Evolutionary conservation across 768 basidiomycete genomes (phyloP).

Genomic region (Termitomyces sp.): DNA sequence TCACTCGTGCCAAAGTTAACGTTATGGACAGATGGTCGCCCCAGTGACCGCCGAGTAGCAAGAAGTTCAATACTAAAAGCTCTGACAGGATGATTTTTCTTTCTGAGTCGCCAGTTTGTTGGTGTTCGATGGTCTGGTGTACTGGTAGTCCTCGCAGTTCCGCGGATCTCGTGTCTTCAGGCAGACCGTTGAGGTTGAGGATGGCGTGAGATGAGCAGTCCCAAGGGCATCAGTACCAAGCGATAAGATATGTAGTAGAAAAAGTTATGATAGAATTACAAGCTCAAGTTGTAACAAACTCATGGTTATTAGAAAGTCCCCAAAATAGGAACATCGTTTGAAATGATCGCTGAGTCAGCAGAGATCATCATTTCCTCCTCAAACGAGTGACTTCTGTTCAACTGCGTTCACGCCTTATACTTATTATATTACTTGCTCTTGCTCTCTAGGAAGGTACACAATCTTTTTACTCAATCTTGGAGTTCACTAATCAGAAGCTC

Average conservation of each 20-base stretch:
- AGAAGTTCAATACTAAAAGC: background rate
- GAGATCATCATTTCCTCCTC: background rate
- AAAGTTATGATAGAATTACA: background rate
- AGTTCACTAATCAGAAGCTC: background rate
- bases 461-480: too few relatives aligned
- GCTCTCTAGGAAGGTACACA: background rate
- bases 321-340: background rate
- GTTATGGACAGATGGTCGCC: background rate
- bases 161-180: background rate
- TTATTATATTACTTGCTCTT: background rate
- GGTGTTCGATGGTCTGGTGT: background rate
- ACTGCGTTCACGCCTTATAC: background rate
- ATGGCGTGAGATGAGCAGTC: background rate
- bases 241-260: too few relatives aligned
- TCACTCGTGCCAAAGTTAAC: background rate
- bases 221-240: background rate
- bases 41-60: background rate
- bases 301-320: background rate
- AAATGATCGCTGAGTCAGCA: slow-evolving; percentile 7
- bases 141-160: background rate
- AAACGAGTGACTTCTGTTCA: background rate
- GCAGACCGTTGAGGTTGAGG: background rate
- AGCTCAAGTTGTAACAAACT: background rate
- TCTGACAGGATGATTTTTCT: background rate
- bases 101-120: background rate